These are phyloP conservation scores for Tolypocladium sp. DNA, from an alignment of 2,329 filamentous ascomycete species.

Conservation along the genomic window DNA sequence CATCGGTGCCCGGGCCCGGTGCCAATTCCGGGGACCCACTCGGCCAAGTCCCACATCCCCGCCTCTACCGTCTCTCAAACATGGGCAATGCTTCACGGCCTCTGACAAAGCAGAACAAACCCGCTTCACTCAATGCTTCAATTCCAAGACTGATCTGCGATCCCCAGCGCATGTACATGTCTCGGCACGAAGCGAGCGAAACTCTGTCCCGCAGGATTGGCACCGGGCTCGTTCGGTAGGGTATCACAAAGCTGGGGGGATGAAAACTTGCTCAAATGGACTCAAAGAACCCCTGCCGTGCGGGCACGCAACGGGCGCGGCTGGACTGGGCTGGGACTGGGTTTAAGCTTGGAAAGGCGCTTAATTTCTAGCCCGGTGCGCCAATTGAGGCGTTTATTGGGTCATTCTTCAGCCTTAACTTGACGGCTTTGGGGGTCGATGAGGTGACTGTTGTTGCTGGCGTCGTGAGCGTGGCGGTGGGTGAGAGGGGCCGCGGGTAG, in stretches of 20 bases:
- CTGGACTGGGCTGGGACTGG: not conserved
- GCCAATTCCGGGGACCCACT: not conserved
- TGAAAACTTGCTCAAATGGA: constrained; percentile 3
- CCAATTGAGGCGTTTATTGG: not conserved
- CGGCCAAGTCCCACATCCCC: not conserved
- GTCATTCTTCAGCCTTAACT: not conserved
- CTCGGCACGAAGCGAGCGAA: not conserved
- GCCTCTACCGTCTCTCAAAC: not conserved
- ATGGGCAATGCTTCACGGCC: too few species aligned
- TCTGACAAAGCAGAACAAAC: not conserved
- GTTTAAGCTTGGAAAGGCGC: not conserved
- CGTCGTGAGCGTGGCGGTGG: not conserved
- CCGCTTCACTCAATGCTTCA: not conserved
- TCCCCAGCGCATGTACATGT: not conserved
- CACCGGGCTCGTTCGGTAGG: too few species aligned
- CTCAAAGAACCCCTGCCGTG: not conserved
- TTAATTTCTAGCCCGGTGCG: not conserved
- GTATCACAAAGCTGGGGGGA: too few species aligned
- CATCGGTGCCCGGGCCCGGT: not conserved
- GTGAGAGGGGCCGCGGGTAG: not conserved
- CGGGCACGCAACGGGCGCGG: not conserved
- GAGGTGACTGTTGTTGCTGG: not conserved
- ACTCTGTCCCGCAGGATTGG: too few species aligned
- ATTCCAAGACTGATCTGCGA: not conserved
- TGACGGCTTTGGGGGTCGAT: not conserved